phyloP scores from a whole-genome alignment of 2,329 filamentous ascomycete species.

The Sporothrix brunneoviolacea region DNA sequence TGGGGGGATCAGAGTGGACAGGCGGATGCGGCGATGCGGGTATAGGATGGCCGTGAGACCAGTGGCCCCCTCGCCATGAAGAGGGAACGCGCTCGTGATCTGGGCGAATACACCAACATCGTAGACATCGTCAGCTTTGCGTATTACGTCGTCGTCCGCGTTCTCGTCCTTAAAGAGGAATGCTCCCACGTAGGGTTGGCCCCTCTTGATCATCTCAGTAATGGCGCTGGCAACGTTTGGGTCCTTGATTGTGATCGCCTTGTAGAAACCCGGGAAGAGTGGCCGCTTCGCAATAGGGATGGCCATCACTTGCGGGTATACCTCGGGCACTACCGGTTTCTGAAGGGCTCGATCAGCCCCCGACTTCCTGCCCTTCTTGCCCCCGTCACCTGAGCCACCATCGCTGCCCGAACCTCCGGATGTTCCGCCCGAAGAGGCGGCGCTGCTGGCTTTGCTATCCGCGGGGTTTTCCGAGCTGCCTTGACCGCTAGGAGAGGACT shows the following conservation, averaged over 20 bases:
- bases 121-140: conserved; percentile 83
- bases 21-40: conserved; percentile 87
- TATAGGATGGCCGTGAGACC: conserved; percentile 91
- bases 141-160: conserved; percentile 88
- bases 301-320: conserved; percentile 95
- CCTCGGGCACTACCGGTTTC: conserved; percentile 85
- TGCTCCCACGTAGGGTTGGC: conserved; percentile 93
- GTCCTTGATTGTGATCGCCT: conserved; percentile 93
- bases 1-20: conserved; percentile 76
- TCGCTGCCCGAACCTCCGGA: conserved; percentile 49
- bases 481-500: conserved; percentile 34
- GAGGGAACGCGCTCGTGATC: conserved; percentile 91
- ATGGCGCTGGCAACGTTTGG: conserved; percentile 87
- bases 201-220: conserved; percentile 91
- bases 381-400: conserved; percentile 51
- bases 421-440: conserved; percentile 32
- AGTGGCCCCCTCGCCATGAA: conserved; percentile 74
- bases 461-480: conserved; percentile 27
- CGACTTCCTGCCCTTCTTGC: conserved; percentile 66
- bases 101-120: conserved; percentile 96
- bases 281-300: conserved; percentile 92
- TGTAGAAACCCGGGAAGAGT: conserved; percentile 96
- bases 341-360: conserved; percentile 64
- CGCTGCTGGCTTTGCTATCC: conserved; percentile 45
- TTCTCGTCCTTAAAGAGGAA: conserved; percentile 97